A percentile compares a stretch with the other conserved stretches of the same genome.
phyloP scores from a whole-genome alignment of 2,329 filamentous ascomycete genomes.

The Fusarium coffeatum region DNA sequence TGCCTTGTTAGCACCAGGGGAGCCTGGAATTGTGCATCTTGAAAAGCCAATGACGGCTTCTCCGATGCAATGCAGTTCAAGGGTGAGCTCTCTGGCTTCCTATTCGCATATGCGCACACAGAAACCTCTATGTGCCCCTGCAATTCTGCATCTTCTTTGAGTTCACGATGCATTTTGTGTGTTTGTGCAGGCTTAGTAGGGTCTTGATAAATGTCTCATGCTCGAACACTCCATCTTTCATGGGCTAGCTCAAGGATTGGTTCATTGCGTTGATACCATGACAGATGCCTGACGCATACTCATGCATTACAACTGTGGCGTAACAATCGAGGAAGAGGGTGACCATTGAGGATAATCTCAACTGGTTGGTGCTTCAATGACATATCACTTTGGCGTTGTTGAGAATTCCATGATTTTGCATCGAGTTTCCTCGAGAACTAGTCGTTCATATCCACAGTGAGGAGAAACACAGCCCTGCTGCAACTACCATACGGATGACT shows the following conservation, averaged over 20 bases:
- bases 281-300: constrained; percentile 4
- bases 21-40: constrained; percentile 40
- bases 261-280: constrained; percentile 4
- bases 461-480: constrained; percentile 16
- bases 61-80: constrained; percentile 19
- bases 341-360: neutral
- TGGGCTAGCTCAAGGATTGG: constrained; percentile 5
- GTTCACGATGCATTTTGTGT: constrained; percentile 17
- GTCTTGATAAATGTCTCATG: constrained; percentile 7
- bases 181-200: constrained; percentile 1
- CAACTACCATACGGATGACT: constrained; percentile 11
- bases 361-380: constrained; percentile 1
- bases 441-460: constrained; percentile 23
- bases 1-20: constrained; percentile 39
- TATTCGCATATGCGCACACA: neutral
- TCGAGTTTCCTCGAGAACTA: constrained; percentile 9
- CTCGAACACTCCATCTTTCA: constrained; percentile 2
- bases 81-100: neutral
- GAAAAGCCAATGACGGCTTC: constrained; percentile 34
- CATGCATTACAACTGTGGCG: constrained; percentile 22
- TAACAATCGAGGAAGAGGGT: constrained; percentile 8
- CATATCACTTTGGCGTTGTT: constrained; percentile 10
- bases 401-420: constrained; percentile 17
- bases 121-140: constrained; percentile 9
- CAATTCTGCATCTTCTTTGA: constrained; percentile 6